phyloP scores from a whole-genome alignment of 257 asterid genomes.

The Agastache rugosa region DNA sequence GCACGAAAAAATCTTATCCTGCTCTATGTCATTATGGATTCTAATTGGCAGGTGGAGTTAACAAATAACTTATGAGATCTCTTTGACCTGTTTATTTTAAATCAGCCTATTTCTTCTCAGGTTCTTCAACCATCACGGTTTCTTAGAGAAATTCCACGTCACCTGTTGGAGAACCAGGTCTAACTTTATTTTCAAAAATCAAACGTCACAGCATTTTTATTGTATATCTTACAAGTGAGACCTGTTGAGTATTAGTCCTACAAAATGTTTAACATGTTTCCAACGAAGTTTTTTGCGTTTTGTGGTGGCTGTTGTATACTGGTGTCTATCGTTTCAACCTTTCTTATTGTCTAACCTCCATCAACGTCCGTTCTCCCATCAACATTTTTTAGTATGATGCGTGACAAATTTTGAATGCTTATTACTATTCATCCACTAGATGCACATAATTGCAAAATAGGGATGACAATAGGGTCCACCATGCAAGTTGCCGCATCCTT shows the following conservation, averaged over 20 bases:
- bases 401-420: neutral
- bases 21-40: constrained; percentile 78
- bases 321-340: neutral
- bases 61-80: constrained; percentile 32
- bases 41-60: constrained; percentile 85
- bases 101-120: constrained; percentile 51
- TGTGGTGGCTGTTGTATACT: neutral
- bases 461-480: no score
- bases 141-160: constrained; percentile 87
- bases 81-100: constrained; percentile 33
- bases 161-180: constrained; percentile 76
- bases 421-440: no score
- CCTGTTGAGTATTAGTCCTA: neutral
- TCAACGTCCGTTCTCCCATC: neutral
- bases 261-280: neutral
- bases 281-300: neutral
- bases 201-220: neutral
- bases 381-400: neutral
- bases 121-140: constrained; percentile 96
- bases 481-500: no score
- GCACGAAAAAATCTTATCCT: constrained; percentile 83
- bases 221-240: constrained; percentile 2
- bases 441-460: no score
- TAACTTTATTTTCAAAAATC: constrained; percentile 25
- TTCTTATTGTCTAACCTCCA: neutral